These are phyloP conservation scores for Leccinum proximum DNA, from an alignment of 1,284 basidiomycete genomes.

Conservation along the genomic window DNA sequence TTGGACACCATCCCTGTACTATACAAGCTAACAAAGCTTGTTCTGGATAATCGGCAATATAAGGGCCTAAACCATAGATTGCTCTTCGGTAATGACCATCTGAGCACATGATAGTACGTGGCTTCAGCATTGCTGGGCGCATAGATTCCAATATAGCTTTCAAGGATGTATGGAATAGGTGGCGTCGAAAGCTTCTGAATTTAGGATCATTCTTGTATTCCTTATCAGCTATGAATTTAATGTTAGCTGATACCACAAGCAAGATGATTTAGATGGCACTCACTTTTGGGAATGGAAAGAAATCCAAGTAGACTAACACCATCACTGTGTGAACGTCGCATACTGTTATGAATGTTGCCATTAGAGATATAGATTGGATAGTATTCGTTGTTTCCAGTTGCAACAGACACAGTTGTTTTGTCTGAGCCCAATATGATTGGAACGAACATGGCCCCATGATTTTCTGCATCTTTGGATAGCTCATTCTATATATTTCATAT, in stretches of 20 bases:
- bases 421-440: slow-evolving; percentile 6
- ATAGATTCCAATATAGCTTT: not conserved
- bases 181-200: not conserved
- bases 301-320: not conserved
- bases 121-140: not conserved
- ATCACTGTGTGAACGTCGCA: not conserved
- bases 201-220: not conserved
- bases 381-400: slow-evolving; percentile 5
- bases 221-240: not conserved
- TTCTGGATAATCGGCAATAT: not conserved
- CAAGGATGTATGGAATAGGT: not conserved
- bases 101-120: not conserved
- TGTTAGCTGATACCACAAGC: not conserved
- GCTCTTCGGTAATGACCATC: not conserved
- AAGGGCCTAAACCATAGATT: not conserved
- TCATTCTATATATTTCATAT: not conserved
- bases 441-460: slow-evolving; percentile 1
- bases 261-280: not conserved
- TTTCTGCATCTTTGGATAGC: not conserved
- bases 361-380: not conserved
- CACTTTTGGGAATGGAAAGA: not conserved
- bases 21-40: not conserved
- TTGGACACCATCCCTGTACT: slow-evolving; percentile 1
- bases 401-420: slow-evolving; percentile 8
- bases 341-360: not conserved